phyloP scores from a whole-genome alignment of 257 asterid species.

The Primulina tabacum region DNA sequence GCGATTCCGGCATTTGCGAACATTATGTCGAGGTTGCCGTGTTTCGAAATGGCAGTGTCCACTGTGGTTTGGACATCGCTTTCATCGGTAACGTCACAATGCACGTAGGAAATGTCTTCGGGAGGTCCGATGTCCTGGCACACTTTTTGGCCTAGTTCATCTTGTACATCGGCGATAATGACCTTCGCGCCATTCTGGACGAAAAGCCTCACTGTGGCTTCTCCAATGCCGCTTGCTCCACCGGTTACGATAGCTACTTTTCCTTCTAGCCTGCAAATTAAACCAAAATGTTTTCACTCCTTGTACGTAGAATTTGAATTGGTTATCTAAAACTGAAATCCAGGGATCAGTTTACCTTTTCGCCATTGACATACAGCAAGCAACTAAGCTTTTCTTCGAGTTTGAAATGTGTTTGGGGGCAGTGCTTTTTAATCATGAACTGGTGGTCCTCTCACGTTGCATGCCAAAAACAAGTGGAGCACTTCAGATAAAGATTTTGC shows the following conservation, averaged over 20 bases:
- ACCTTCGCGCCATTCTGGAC: slow-evolving; percentile 41
- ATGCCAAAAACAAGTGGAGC: no score
- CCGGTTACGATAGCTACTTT: slow-evolving; percentile 39
- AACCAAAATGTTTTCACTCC: not conserved
- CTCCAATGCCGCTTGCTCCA: slow-evolving; percentile 43
- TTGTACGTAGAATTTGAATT: no score
- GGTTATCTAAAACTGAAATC: no score
- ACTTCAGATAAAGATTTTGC: no score
- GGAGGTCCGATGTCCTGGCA: slow-evolving; percentile 20
- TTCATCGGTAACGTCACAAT: slow-evolving; percentile 42
- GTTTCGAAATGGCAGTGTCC: slow-evolving; percentile 29
- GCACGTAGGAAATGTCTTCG: slow-evolving; percentile 29
- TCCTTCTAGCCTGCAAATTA: slow-evolving; percentile 30
- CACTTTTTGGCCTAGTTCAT: slow-evolving; percentile 26
- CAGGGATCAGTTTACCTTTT: not conserved
- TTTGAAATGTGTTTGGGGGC: no score
- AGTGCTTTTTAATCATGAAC: no score
- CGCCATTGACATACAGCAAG: not conserved
- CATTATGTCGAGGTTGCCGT: slow-evolving; percentile 47
- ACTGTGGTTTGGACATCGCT: slow-evolving; percentile 26
- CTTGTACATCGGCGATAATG: slow-evolving; percentile 39
- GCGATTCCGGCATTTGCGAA: slow-evolving; percentile 37
- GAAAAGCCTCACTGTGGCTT: slow-evolving; percentile 27
- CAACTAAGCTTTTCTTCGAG: no score
- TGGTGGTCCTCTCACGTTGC: no score